Percentiles rank a stretch among this genome's conserved stretches.
Conservation (phyloP, 148 eudicot species). For the Suaeda aralocaspica region DNA sequence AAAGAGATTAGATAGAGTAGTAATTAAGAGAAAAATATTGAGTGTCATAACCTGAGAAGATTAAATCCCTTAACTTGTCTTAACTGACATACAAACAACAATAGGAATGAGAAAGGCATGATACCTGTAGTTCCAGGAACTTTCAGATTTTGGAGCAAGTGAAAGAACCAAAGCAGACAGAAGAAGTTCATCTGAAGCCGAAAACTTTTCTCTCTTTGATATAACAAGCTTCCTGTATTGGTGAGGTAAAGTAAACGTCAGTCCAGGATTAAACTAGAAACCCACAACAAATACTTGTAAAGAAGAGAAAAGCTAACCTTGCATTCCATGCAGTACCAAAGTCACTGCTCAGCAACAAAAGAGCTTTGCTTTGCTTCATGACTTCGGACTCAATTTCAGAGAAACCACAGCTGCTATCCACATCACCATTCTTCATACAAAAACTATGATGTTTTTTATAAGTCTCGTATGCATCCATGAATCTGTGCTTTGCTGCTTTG, state of each 20-base stretch:
- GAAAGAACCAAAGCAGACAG: conserved; percentile 70
- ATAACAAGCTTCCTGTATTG: conserved; percentile 63
- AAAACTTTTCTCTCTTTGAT: conserved; percentile 36
- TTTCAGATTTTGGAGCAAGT: conserved; percentile 82
- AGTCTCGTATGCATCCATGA: conserved; percentile 43
- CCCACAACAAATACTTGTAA: neutral
- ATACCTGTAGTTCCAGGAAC: conserved; percentile 90
- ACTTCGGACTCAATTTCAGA: conserved; percentile 44
- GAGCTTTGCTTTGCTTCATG: conserved; percentile 78
- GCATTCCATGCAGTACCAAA: conserved; percentile 92
- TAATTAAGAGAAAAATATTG: too few species aligned
- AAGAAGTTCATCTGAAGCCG: conserved; percentile 48
- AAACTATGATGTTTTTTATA: conserved; percentile 31
- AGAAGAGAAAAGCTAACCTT: conserved; percentile 40
- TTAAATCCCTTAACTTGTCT: neutral
- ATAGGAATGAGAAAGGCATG: conserved; percentile 1
- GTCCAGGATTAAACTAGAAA: neutral
- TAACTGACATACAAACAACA: neutral
- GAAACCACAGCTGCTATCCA: conserved; percentile 17
- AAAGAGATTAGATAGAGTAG: too few species aligned
- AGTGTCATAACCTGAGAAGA: too few species aligned
- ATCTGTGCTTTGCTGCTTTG: conserved; percentile 54
- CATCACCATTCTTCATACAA: conserved; percentile 15
- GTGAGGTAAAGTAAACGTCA: conserved; percentile 6
- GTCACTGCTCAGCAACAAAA: conserved; percentile 73